Percentiles rank a stretch among this genome's conserved stretches.
Conservation (phyloP, 331 rosid genomes). For the Quercus tomentella region DNA sequence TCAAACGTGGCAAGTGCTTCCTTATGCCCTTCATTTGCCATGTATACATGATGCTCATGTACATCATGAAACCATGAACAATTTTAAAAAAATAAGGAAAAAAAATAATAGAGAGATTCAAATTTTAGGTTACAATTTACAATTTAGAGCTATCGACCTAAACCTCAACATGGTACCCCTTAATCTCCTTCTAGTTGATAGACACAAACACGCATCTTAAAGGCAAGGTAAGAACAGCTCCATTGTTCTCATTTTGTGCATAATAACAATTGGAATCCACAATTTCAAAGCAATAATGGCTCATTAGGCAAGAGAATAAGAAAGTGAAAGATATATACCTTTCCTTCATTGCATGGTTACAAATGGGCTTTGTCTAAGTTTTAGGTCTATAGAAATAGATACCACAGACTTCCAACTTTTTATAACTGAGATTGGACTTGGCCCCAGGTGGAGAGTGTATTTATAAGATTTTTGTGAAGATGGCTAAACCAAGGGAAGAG, state of each 20-base stretch:
- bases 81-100: fast-evolving
- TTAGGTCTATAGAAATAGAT: not conserved
- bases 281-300: not conserved
- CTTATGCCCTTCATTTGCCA: not conserved
- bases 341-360: not conserved
- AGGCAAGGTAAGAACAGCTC: not conserved
- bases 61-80: not conserved
- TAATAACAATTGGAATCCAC: not conserved
- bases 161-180: no score
- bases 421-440: not conserved
- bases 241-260: not conserved
- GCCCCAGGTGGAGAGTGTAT: not conserved
- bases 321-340: not conserved
- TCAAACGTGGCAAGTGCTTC: no score
- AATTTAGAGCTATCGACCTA: not conserved
- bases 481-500: not conserved
- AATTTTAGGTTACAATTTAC: not conserved
- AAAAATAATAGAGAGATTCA: not conserved
- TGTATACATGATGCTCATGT: not conserved
- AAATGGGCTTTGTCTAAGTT: not conserved
- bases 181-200: not conserved
- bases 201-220: not conserved
- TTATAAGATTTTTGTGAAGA: not conserved
- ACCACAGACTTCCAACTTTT: not conserved
- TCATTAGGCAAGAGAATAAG: not conserved